These are phyloP conservation scores for Prorocentrum cordatum DNA, from an alignment of 169 alveolate genomes.

Conservation along the genomic window DNA sequence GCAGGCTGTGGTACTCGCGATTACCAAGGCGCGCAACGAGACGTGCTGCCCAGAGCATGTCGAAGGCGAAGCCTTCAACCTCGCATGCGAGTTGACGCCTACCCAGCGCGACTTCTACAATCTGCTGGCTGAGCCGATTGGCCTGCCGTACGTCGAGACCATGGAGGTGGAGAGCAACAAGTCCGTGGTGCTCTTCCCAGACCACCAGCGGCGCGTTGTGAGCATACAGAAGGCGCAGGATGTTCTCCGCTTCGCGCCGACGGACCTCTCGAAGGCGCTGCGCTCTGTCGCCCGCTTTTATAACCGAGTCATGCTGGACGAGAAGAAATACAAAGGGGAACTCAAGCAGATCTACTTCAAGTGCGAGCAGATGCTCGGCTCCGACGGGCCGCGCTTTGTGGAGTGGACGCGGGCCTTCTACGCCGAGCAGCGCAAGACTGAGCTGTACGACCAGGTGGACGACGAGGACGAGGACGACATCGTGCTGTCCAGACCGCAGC, in stretches of 20 bases:
- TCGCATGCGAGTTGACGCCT: conserved; percentile 55
- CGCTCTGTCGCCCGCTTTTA: conserved; percentile 69
- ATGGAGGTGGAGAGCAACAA: conserved; percentile 12
- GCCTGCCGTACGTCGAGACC: conserved; percentile 58
- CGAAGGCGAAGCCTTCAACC: conserved; percentile 45
- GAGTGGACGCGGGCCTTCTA: conserved; percentile 51
- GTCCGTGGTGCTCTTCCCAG: not conserved
- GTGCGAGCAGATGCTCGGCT: conserved; percentile 44
- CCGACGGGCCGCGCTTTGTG: conserved; percentile 51
- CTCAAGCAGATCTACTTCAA: conserved; percentile 13
- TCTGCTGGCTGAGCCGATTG: conserved; percentile 35
- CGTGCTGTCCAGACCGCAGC: no score
- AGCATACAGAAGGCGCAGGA: not conserved
- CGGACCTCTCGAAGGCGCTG: conserved; percentile 28
- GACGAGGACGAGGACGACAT: conserved; percentile 67
- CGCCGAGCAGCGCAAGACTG: conserved; percentile 49
- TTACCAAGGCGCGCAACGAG: conserved; percentile 30
- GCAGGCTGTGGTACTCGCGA: conserved; percentile 25
- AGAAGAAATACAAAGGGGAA: conserved; percentile 7
- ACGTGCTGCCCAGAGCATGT: conserved; percentile 45
- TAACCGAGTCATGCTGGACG: conserved; percentile 63
- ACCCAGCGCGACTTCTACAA: conserved; percentile 27
- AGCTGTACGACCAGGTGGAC: conserved; percentile 54
- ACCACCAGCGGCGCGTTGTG: no score
- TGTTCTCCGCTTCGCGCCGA: conserved; percentile 48